Evolutionary conservation across 140 eudicot genomes (phyloP).

Genomic region (Artemisia princeps): DNA sequence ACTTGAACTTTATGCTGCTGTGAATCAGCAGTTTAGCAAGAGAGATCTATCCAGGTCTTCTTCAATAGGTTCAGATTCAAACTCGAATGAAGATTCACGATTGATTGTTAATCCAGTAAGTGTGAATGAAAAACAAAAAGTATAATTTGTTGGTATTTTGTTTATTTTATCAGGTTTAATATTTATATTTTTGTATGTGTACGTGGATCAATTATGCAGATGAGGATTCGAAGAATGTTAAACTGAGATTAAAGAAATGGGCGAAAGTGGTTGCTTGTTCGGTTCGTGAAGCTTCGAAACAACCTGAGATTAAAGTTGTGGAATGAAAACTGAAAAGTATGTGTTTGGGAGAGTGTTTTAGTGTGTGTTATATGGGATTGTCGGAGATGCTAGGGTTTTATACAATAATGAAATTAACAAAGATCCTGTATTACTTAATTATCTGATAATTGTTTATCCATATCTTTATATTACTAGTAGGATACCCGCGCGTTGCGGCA

Average conservation of each 20-base stretch:
- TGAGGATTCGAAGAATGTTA: conserved; percentile 42
- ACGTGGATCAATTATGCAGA: conserved; percentile 10
- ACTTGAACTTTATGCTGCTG: conserved; percentile 49
- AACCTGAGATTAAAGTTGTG: too few species aligned
- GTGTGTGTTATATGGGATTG: too few species aligned
- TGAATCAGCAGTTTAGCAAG: conserved; percentile 28
- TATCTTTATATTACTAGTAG: too few species aligned
- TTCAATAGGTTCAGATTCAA: conserved; percentile 19
- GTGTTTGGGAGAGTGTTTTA: too few species aligned
- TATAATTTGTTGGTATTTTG: neutral
- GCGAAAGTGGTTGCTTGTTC: conserved; percentile 61
- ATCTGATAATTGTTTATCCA: too few species aligned
- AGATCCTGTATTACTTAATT: too few species aligned
- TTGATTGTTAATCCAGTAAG: conserved; percentile 24
- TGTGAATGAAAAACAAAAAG: neutral
- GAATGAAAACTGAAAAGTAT: too few species aligned
- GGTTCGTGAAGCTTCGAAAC: conserved; percentile 20
- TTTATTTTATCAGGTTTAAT: neutral
- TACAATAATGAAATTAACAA: too few species aligned
- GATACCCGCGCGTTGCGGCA: too few species aligned
- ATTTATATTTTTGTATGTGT: neutral
- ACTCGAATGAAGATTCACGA: conserved; percentile 1
- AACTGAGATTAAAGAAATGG: conserved; percentile 47
- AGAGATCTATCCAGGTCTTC: conserved; percentile 33
- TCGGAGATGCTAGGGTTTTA: too few species aligned